These are phyloP conservation scores for Vigna mungo DNA, from an alignment of 306 rosid species.

Conservation along the genomic window DNA sequence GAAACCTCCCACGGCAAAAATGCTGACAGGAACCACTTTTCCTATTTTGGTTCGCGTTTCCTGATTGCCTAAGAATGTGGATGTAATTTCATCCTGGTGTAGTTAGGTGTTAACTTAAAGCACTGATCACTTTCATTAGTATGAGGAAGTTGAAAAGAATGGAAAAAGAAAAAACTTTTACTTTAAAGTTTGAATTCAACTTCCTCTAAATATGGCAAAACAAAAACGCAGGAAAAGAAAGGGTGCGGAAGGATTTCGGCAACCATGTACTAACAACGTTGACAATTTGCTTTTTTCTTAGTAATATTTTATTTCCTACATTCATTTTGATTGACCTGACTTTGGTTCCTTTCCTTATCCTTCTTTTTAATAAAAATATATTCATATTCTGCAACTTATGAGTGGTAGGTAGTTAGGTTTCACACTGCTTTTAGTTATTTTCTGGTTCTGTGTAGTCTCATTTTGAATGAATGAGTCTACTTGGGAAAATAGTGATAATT, in stretches of 20 bases:
- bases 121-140: conserved; percentile 13
- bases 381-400: background rate
- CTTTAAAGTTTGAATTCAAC: conserved; percentile 36
- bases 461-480: background rate
- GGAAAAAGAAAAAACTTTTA: conserved; percentile 7
- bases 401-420: conserved; percentile 6
- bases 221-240: background rate
- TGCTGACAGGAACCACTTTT: background rate
- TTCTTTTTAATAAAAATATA: background rate
- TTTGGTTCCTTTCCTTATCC: background rate
- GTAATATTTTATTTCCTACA: background rate
- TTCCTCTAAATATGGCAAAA: background rate
- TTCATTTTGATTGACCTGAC: conserved; percentile 35
- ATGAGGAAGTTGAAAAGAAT: conserved; percentile 24
- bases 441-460: background rate
- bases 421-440: background rate
- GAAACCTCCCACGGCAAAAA: background rate
- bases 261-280: background rate
- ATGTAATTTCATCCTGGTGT: background rate
- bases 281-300: background rate
- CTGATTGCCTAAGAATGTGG: background rate
- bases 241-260: background rate
- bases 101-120: background rate
- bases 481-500: background rate
- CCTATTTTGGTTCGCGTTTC: background rate